phyloP scores from a whole-genome alignment of 306 rosid species.

The Acacia acuminata region DNA sequence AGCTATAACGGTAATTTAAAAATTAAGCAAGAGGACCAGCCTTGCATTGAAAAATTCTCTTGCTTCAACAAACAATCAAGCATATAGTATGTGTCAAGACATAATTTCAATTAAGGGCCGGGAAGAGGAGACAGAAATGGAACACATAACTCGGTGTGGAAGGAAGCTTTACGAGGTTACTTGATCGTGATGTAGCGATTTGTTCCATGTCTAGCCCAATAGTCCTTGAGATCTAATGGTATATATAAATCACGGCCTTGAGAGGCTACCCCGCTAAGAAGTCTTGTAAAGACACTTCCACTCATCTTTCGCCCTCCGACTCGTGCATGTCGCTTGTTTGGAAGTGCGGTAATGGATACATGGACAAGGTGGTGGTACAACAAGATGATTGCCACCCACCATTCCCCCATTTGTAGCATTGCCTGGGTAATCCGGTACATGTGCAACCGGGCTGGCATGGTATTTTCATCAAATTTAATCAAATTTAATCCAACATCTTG shows the following conservation, averaged over 20 bases:
- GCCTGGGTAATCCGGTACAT: constrained; percentile 66
- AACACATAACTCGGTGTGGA: constrained; percentile 28
- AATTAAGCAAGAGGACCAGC: constrained; percentile 27
- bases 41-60: constrained; percentile 30
- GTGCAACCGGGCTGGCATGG: constrained; percentile 79
- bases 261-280: constrained; percentile 70
- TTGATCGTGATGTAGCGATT: constrained; percentile 78
- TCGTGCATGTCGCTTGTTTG: constrained; percentile 70
- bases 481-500: constrained; percentile 71
- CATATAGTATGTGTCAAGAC: constrained; percentile 24
- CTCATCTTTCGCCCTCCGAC: constrained; percentile 84
- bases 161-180: constrained; percentile 34
- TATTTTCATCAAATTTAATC: constrained; percentile 61
- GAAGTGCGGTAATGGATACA: constrained; percentile 77
- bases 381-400: constrained; percentile 86
- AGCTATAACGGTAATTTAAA: constrained; percentile 29
- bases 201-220: constrained; percentile 80
- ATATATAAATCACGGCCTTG: constrained; percentile 63
- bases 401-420: constrained; percentile 83
- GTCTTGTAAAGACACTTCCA: constrained; percentile 69
- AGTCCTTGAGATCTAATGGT: constrained; percentile 65
- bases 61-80: constrained; percentile 31
- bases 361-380: constrained; percentile 69
- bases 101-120: constrained; percentile 28
- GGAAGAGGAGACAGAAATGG: constrained; percentile 28